Evolutionary conservation across 345 rosid species (phyloP), one percentile per base, ranked within the genome.

Genomic region (Citrus trifoliata): DNA sequence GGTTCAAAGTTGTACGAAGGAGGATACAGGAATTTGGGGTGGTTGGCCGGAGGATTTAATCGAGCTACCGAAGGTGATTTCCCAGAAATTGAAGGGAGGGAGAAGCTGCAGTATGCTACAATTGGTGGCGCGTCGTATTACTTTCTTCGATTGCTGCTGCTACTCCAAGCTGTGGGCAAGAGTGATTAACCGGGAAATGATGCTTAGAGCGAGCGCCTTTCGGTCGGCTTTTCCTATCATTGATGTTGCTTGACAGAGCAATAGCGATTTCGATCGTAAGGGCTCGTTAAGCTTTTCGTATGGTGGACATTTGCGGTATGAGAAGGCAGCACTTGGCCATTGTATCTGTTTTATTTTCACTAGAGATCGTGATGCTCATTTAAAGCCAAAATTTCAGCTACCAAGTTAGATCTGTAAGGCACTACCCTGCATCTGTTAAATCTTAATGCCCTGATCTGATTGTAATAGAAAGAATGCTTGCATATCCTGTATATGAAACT

Each of bases 1-100:
- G 82, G 74, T 56, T 88, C 95, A 0, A 92, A 87, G 86, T 76
- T 91, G 38, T 62, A 92, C 2, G 85, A 84, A 10, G 87, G 77
- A 37, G 94, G 96, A 48, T 93, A 91, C 82, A 87, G 40, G 84
- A 91, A 88, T 81, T 82, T 91, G 72, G 98, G 97, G 55, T 93
- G 96, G 98, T 69, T 93, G 81, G 88, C 94, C 3, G 93, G 98
- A 73, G 98, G 95, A 32, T 94, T 90, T 86, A 93, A 90, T 76
- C 86, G 89, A 24, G 80, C 93, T n/a, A 84, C 48, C 7, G 90
- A 86, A 16, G 88, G 75, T 16, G 94, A 96, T 76, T 93, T 95
- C 73, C 82, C 81, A 1, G 90, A 73, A 4, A 83, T 85, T 4
- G 93, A 95, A 85, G 98, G 97, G 16, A 66, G 80, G 0, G 92